phyloP scores from a whole-genome alignment of 2,329 filamentous ascomycete species.

The Cercospora sp. region DNA sequence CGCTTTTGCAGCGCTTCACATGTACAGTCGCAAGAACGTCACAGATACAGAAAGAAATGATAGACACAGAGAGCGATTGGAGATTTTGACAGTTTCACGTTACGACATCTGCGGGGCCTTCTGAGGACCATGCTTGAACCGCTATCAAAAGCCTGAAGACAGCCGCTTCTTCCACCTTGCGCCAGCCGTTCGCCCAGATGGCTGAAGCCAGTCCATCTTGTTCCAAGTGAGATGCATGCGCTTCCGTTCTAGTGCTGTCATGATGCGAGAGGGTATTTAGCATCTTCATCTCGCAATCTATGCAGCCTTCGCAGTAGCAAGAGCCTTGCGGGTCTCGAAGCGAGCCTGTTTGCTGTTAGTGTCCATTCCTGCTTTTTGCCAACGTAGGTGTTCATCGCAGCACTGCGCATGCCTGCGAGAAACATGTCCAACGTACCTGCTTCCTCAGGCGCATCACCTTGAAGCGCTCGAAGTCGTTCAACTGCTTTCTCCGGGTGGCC shows the following conservation, averaged over 20 bases:
- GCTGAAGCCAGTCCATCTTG: conserved; percentile 11
- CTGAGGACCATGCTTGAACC: conserved; percentile 28
- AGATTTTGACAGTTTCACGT: conserved; percentile 23
- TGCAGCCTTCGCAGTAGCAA: conserved; percentile 84
- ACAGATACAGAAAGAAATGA: neutral
- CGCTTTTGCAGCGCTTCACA: conserved; percentile 2
- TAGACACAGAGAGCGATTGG: neutral
- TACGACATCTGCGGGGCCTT: conserved; percentile 21
- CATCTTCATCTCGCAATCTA: conserved; percentile 27
- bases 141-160: conserved; percentile 33
- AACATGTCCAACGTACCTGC: conserved; percentile 66
- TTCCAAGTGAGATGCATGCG: conserved; percentile 18
- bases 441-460: conserved; percentile 99
- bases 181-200: conserved; percentile 25
- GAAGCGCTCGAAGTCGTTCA: conserved; percentile 99
- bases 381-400: neutral
- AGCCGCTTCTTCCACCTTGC: conserved; percentile 30
- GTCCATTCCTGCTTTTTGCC: neutral
- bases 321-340: conserved; percentile 95
- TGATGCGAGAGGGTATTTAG: conserved; percentile 24
- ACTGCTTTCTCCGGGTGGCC: conserved; percentile 79
- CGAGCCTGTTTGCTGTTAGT: conserved; percentile 57
- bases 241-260: conserved; percentile 21
- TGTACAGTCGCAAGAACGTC: neutral
- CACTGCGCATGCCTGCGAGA: neutral